Evolutionary conservation across 2,329 filamentous ascomycete genomes (phyloP).

Genomic region (Blumeria hordei): DNA sequence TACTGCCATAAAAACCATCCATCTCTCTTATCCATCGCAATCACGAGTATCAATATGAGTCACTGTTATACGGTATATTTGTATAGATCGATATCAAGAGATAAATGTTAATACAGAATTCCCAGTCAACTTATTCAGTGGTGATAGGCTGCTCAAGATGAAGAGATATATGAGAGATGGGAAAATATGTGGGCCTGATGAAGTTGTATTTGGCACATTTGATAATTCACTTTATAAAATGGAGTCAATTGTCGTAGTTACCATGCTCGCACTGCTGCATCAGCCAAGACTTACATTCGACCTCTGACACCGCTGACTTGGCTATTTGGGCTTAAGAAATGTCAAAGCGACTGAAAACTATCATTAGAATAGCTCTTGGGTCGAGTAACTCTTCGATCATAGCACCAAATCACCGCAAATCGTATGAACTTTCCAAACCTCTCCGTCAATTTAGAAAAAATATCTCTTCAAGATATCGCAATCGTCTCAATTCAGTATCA

Average conservation of each 20-base stretch:
- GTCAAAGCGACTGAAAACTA: neutral
- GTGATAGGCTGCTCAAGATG: neutral
- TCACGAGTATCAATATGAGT: too few species aligned
- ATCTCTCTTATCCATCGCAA: too few species aligned
- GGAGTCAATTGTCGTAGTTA: neutral
- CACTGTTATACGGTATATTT: too few species aligned
- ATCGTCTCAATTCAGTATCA: neutral
- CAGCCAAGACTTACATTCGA: neutral
- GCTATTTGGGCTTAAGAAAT: neutral
- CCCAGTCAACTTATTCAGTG: neutral
- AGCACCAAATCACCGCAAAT: neutral
- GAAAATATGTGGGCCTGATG: neutral
- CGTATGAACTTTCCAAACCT: neutral
- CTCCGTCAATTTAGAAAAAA: neutral
- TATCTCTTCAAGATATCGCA: neutral
- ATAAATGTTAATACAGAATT: too few species aligned
- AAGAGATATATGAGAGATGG: neutral
- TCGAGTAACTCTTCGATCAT: neutral
- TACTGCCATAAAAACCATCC: too few species aligned
- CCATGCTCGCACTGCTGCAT: neutral
- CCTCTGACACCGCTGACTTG: neutral
- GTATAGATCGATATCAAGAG: too few species aligned
- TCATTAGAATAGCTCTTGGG: neutral
- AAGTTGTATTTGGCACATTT: neutral
- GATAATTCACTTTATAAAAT: neutral